Base-by-base conservation (phyloP, 148 eudicot species). In the Chenopodium album region DNA sequence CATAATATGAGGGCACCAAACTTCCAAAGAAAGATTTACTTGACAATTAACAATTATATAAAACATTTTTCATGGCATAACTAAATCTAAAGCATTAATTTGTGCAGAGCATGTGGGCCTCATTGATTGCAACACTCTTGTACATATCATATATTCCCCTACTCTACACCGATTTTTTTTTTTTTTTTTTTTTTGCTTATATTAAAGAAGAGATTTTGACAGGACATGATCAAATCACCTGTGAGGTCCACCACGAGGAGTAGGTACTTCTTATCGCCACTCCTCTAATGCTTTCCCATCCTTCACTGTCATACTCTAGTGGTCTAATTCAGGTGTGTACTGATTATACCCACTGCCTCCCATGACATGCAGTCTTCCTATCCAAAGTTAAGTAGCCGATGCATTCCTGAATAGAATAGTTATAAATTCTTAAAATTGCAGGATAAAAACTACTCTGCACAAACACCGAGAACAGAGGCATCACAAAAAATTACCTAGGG, bases 181-280 rank as follows among this genome's bases (percentile, higher is more conserved):
- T 23, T 23, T 23, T 23, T 23, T 23, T 23, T 67, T 69, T 69
- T 32, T n/a, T 69, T 31, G 72, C 72, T 69, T 69, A 70, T 79
- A n/a, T 66, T 50, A 74, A 16, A 31, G 34, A 47, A 72, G 8
- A 7, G 32, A 37, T 7, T 23, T 68, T 76, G 66, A 72, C 81
- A 75, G 76, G 41, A 77, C 19, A 48, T 8, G 52, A 63, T 46
- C 10, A n/a, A 71, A 77, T 34, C 77, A 94, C 99, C 98, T 97
- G 89, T 94, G 99, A 81, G 98, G 99, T 76, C 99, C 99, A 80
- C 97, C 99, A 79, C 96, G 99, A 80, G 99, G 99, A 71, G 94
- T 94, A 59, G 98, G 98, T 81, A 97, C 85, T 84, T 97, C 98
- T 82, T 82, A 75, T 46, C 92, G 90, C 98, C 99, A 97, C 83